Conservation (phyloP, 2,329 filamentous ascomycete species). For the Thelonectria blattea region DNA sequence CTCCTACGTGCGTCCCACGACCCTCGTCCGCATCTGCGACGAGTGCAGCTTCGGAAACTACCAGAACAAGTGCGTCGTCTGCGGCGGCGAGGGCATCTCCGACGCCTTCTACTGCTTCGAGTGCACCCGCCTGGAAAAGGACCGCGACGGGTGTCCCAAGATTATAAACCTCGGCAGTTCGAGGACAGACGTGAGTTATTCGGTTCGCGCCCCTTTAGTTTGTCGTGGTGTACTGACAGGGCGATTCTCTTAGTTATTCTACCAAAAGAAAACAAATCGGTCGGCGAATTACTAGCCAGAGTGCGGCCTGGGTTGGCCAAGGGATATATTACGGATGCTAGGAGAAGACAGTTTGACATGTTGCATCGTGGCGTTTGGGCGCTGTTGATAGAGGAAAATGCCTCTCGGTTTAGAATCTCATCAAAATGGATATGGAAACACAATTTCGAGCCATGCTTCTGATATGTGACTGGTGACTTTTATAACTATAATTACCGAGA, state of each 20-base stretch:
- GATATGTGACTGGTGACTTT: slow-evolving; percentile 22
- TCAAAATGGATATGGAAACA: slow-evolving; percentile 17
- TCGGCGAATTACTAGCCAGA: slow-evolving; percentile 59
- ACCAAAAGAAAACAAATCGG: slow-evolving; percentile 72
- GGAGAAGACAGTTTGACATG: slow-evolving; percentile 23
- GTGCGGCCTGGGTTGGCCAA: slow-evolving; percentile 56
- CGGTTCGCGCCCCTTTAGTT: not conserved
- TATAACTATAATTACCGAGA: slow-evolving; percentile 26
- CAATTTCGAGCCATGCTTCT: slow-evolving; percentile 16
- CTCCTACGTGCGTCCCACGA: slow-evolving; percentile 97
- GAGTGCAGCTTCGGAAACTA: slow-evolving; percentile 99
- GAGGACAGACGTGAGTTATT: slow-evolving; percentile 79
- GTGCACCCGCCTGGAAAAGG: slow-evolving; percentile 95
- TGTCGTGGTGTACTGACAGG: slow-evolving; percentile 27
- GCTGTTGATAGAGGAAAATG: slow-evolving; percentile 24
- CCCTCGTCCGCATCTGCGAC: slow-evolving; percentile 97
- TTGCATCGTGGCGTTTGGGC: slow-evolving; percentile 36
- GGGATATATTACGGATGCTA: slow-evolving; percentile 16
- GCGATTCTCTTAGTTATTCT: slow-evolving; percentile 56
- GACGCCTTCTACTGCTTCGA: slow-evolving; percentile 99
- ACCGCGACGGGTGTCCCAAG: slow-evolving; percentile 96
- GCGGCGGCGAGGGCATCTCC: slow-evolving; percentile 95
- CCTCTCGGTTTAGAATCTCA: slow-evolving; percentile 15
- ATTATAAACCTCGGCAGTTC: slow-evolving; percentile 98
- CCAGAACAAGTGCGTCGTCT: slow-evolving; percentile 99